These are phyloP conservation scores for Termitomyces sp. DNA, from an alignment of 768 basidiomycete genomes.

Conservation along the genomic window DNA sequence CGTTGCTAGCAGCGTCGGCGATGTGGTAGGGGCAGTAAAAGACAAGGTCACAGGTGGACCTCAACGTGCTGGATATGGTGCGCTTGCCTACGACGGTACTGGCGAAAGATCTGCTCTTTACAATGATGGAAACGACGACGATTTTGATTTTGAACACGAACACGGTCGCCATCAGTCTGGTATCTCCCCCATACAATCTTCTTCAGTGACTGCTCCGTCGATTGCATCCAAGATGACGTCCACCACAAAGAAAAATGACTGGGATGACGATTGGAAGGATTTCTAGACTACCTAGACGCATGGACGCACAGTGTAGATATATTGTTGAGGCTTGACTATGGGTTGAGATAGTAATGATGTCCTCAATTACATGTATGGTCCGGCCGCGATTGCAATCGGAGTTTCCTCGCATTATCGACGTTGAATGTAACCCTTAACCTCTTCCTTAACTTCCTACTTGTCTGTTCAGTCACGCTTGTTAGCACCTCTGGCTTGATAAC, in stretches of 20 bases:
- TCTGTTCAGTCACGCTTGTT: neutral
- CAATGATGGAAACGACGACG: slow-evolving; percentile 60
- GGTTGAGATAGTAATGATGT: neutral
- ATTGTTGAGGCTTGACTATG: neutral
- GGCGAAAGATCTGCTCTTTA: slow-evolving; percentile 61
- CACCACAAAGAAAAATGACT: slow-evolving; percentile 45
- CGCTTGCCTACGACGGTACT: slow-evolving; percentile 40
- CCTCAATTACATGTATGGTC: neutral
- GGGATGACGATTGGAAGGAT: slow-evolving; percentile 82
- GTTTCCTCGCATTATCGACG: slow-evolving; percentile 10
- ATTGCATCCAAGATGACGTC: slow-evolving; percentile 6
- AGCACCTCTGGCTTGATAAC: neutral
- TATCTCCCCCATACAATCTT: slow-evolving; percentile 14
- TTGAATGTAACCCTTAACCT: slow-evolving; percentile 5
- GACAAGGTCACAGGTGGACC: slow-evolving; percentile 51
- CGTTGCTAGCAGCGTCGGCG: slow-evolving; percentile 72
- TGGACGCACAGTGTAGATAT: neutral
- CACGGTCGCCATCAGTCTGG: slow-evolving; percentile 24
- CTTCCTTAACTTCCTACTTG: neutral
- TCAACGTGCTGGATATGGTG: slow-evolving; percentile 43
- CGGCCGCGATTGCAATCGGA: slow-evolving; percentile 16
- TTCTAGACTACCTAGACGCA: slow-evolving; percentile 39
- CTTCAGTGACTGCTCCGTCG: slow-evolving; percentile 5
- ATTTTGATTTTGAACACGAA: slow-evolving; percentile 46
- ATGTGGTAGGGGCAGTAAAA: slow-evolving; percentile 60